phyloP scores from a whole-genome alignment of 2,329 filamentous ascomycete species.

The Grosmannia penicillata region DNA sequence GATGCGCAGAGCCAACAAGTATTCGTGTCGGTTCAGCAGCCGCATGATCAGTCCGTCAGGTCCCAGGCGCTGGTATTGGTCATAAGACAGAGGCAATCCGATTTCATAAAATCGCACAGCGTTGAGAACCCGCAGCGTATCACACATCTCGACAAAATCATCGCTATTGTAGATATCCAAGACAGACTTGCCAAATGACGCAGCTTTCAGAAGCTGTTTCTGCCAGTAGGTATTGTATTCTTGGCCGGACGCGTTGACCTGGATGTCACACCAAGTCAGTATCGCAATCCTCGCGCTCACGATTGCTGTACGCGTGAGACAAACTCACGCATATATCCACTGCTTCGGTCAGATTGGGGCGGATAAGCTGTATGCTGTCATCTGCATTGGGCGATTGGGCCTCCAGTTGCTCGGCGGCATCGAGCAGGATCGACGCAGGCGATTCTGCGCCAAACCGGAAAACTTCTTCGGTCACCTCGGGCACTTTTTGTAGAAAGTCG shows the following conservation, averaged over 20 bases:
- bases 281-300: neutral
- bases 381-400: slow-evolving; percentile 93
- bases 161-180: slow-evolving; percentile 96
- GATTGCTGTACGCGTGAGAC: no score
- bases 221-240: slow-evolving; percentile 89
- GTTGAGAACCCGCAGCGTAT: slow-evolving; percentile 82
- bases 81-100: slow-evolving; percentile 79
- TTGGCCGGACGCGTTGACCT: slow-evolving; percentile 72
- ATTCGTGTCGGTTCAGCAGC: slow-evolving; percentile 78
- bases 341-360: slow-evolving; percentile 74
- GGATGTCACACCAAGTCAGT: no score
- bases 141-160: slow-evolving; percentile 97
- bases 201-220: slow-evolving; percentile 88
- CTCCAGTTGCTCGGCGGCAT: slow-evolving; percentile 83
- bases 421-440: slow-evolving; percentile 79
- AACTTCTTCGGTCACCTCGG: slow-evolving; percentile 71
- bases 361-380: slow-evolving; percentile 91
- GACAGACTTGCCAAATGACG: slow-evolving; percentile 94
- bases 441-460: slow-evolving; percentile 82
- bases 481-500: slow-evolving; percentile 92
- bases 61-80: slow-evolving; percentile 83
- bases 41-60: slow-evolving; percentile 78
- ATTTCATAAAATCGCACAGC: slow-evolving; percentile 85
- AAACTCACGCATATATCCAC: slow-evolving; percentile 65
- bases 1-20: slow-evolving; percentile 76